Evolutionary conservation across 495 filamentous ascomycete species (phyloP).

Genomic region (Daldinia decipiens): DNA sequence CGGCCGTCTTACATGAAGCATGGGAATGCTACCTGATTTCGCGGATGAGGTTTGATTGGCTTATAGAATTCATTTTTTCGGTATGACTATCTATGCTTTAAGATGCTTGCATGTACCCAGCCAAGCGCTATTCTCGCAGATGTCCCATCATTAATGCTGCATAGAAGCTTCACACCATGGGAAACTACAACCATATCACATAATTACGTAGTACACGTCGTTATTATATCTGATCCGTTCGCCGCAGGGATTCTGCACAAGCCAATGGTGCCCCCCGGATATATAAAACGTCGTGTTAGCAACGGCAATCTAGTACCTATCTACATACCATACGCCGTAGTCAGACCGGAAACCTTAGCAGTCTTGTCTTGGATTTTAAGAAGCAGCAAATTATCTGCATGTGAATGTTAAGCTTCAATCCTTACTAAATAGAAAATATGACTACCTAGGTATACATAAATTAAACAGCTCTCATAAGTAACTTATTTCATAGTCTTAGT

Average conservation of each 20-base stretch:
- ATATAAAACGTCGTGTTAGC: conserved; percentile 35
- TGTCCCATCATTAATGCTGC: conserved; percentile 25
- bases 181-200: conserved; percentile 26
- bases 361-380: background rate
- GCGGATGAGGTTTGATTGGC: conserved; percentile 21
- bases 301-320: conserved; percentile 31
- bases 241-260: conserved; percentile 26
- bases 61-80: conserved; percentile 13
- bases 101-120: conserved; percentile 28
- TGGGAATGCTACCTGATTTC: conserved; percentile 23
- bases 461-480: background rate
- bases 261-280: conserved; percentile 36
- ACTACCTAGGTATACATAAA: background rate
- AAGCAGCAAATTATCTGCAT: background rate
- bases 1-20: conserved; percentile 30
- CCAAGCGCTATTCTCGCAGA: conserved; percentile 33
- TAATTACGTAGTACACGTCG: conserved; percentile 39
- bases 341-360: background rate
- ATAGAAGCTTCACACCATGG: conserved; percentile 33
- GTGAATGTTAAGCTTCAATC: background rate
- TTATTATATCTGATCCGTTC: conserved; percentile 28
- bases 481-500: background rate
- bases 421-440: background rate
- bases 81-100: conserved; percentile 22
- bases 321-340: background rate